A percentile compares a stretch with the other conserved stretches of the same genome.
Evolutionary conservation across 1,139 yeast genomes (phyloP).

Genomic region (Pneumocystis wakefieldiae): DNA sequence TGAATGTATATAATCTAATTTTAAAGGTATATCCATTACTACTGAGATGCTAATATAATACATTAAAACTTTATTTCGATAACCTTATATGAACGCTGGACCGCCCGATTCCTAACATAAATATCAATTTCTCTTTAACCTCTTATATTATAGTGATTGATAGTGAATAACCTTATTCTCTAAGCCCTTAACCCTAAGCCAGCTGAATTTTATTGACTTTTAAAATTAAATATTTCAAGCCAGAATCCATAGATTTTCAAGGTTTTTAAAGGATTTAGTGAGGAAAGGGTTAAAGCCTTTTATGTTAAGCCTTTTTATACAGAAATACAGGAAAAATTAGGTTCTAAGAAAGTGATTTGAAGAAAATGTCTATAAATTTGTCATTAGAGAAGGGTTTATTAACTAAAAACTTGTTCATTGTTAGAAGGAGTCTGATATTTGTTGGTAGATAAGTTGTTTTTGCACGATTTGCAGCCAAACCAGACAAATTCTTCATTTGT

Average conservation of each 20-base stretch:
- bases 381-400: background rate
- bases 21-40: background rate
- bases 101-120: no score
- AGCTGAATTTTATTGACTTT: no score
- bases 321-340: background rate
- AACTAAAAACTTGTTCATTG: background rate
- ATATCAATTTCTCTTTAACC: no score
- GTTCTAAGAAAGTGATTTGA: background rate
- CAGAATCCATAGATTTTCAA: no score
- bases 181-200: no score
- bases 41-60: background rate
- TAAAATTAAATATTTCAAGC: no score
- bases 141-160: no score
- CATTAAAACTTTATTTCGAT: background rate
- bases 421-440: background rate
- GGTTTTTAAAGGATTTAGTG: no score
- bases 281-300: background rate
- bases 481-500: background rate
- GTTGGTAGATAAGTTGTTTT: background rate
- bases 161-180: no score
- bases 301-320: background rate
- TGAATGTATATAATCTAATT: background rate
- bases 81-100: background rate
- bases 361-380: background rate
- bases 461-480: background rate